phyloP scores from a whole-genome alignment of 140 eudicot genomes.

The Cichorium intybus region DNA sequence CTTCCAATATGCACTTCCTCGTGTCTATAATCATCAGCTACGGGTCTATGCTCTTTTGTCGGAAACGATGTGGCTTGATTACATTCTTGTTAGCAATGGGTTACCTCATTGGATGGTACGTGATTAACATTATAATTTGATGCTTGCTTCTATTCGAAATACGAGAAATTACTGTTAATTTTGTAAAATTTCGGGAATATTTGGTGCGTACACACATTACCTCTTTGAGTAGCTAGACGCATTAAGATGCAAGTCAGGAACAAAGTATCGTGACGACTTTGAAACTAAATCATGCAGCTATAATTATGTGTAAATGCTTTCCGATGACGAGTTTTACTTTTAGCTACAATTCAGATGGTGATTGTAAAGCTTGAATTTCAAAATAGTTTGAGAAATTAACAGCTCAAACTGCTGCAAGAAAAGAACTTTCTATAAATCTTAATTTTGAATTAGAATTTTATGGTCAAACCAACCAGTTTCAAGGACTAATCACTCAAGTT shows the following conservation, averaged over 20 bases:
- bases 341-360: neutral
- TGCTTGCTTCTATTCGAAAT: neutral
- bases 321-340: neutral
- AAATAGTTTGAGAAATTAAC: neutral
- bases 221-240: neutral
- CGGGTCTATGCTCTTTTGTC: slow-evolving; percentile 62
- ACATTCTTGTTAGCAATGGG: slow-evolving; percentile 74
- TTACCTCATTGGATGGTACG: slow-evolving; percentile 87
- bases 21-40: slow-evolving; percentile 61
- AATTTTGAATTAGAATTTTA: slow-evolving; percentile 4
- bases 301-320: neutral
- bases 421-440: neutral
- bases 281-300: neutral
- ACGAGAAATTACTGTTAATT: neutral
- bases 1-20: slow-evolving; percentile 81
- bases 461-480: neutral
- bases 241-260: neutral
- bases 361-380: neutral
- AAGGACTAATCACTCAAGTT: no score
- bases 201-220: neutral
- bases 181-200: neutral
- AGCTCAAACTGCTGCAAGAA: neutral
- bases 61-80: slow-evolving; percentile 65
- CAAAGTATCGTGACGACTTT: neutral
- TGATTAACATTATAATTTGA: neutral